Conservation (phyloP, 768 basidiomycete genomes). For the Crucibulum laeve region DNA sequence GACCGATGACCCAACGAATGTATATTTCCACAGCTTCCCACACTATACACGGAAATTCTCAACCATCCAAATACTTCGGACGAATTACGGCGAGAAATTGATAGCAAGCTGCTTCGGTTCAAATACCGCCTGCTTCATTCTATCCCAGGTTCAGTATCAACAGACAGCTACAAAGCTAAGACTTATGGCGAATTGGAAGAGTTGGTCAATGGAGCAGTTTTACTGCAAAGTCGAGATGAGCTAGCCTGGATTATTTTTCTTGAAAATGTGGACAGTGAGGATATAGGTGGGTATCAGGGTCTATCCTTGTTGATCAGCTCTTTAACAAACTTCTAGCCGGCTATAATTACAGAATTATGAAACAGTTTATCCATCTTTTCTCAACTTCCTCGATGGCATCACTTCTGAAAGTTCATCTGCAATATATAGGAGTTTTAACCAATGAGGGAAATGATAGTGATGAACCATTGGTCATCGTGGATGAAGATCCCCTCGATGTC, state of each 20-base stretch:
- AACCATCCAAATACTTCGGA: slow-evolving; percentile 79
- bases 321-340: slow-evolving; percentile 35
- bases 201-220: slow-evolving; percentile 68
- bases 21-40: slow-evolving; percentile 70
- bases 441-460: slow-evolving; percentile 34
- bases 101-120: slow-evolving; percentile 68
- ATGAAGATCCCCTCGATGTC: slow-evolving; percentile 55
- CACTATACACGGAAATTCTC: slow-evolving; percentile 73
- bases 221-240: slow-evolving; percentile 75
- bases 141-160: slow-evolving; percentile 39
- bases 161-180: slow-evolving; percentile 35
- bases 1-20: slow-evolving; percentile 7
- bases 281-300: slow-evolving; percentile 47
- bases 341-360: slow-evolving; percentile 55
- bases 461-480: slow-evolving; percentile 7
- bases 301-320: slow-evolving; percentile 3
- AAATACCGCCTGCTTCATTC: slow-evolving; percentile 59
- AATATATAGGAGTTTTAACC: slow-evolving; percentile 47
- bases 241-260: slow-evolving; percentile 78
- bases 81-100: slow-evolving; percentile 70
- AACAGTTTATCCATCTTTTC: slow-evolving; percentile 62
- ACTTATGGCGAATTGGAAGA: slow-evolving; percentile 64
- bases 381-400: slow-evolving; percentile 51
- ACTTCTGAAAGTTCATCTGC: slow-evolving; percentile 65
- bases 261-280: slow-evolving; percentile 67